phyloP scores from a whole-genome alignment of 2,329 filamentous ascomycete species.

The Fusarium clavum region DNA sequence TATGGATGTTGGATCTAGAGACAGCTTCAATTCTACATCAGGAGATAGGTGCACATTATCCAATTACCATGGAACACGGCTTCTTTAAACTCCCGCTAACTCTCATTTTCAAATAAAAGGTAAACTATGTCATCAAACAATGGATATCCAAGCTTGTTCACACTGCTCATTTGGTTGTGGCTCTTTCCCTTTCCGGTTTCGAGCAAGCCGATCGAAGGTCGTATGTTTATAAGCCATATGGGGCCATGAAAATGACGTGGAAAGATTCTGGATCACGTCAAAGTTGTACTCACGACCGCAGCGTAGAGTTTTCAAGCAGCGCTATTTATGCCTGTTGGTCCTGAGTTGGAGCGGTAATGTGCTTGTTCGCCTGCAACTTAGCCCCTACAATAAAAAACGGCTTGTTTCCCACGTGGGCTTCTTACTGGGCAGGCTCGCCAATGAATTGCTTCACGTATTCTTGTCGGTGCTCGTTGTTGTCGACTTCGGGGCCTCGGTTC shows the following conservation, averaged over 20 bases:
- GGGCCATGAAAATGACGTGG: conserved; percentile 31
- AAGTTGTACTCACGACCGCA: conserved; percentile 7
- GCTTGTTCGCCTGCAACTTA: conserved; percentile 26
- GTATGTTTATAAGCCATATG: conserved; percentile 16
- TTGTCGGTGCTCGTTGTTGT: conserved; percentile 81
- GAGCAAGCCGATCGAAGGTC: conserved; percentile 14
- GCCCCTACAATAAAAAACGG: conserved; percentile 17
- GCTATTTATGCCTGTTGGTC: conserved; percentile 10
- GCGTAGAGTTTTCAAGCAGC: conserved; percentile 5
- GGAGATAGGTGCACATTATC: background rate
- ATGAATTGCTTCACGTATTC: conserved; percentile 74
- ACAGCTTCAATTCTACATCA: background rate
- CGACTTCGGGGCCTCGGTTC: conserved; percentile 81
- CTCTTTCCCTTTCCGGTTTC: background rate
- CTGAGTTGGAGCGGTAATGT: conserved; percentile 25
- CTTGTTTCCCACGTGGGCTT: conserved; percentile 38
- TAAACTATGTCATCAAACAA: conserved; percentile 6
- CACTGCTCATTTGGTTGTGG: background rate
- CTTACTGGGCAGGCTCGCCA: conserved; percentile 37
- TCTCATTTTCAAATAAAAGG: conserved; percentile 9
- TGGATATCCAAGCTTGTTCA: background rate
- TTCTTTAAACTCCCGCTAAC: conserved; percentile 37
- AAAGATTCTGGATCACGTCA: conserved; percentile 32
- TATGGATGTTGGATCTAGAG: background rate
- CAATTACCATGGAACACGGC: conserved; percentile 4